Base-by-base conservation (phyloP, 116 monocot genomes). In the Phalaenopsis hybrid region DNA sequence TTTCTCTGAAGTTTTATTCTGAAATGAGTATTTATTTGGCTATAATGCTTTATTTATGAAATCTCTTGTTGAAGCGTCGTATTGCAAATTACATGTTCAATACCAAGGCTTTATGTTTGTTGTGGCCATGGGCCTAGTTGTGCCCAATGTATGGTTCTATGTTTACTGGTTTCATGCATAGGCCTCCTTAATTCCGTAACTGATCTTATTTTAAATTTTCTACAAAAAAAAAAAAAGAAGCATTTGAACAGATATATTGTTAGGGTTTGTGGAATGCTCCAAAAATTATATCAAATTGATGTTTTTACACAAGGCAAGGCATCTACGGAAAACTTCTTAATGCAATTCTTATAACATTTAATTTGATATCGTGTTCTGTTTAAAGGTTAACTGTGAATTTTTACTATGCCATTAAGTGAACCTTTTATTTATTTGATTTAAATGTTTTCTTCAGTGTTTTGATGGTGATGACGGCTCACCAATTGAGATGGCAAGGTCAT, bases 401-500 rank as follows among this genome's bases (percentile, higher is more conserved):
- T 65, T 23, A 23, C 23, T 25, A 65, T 65, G 23, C 25, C 65
- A 20, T 65, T 8, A 55, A 1, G 65, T 12, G 65, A 44, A 79
- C 44, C 17, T 8, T 79, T 37, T 44, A 63, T 67, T 80, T 45
- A 73, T 84, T 82, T 78, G 69, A 6, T 84, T 80, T 43, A 57
- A 57, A 58, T 69, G 4, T 52, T 72, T 44, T 83, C 9, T 82
- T 58, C 87, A 94, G 96, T 85, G 61, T 46, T 21, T 72, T 78
- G 85, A 84, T 44, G 61, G 65, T 70, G 85, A 79, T 51, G 74
- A 37, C 33, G 89, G 87, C 72, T 92, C 94, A 46, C 94, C 96
- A 63, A 87, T 91, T 70, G 96, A 90, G 69, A 81, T 90, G 57
- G 92, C 94, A 4, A 91, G 90, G 81, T 90, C 96, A 87, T 94